Evolutionary conservation across 2,329 filamentous ascomycete species (phyloP), one percentile per base, ranked within the genome.

Genomic region (Ascomycota sp.): DNA sequence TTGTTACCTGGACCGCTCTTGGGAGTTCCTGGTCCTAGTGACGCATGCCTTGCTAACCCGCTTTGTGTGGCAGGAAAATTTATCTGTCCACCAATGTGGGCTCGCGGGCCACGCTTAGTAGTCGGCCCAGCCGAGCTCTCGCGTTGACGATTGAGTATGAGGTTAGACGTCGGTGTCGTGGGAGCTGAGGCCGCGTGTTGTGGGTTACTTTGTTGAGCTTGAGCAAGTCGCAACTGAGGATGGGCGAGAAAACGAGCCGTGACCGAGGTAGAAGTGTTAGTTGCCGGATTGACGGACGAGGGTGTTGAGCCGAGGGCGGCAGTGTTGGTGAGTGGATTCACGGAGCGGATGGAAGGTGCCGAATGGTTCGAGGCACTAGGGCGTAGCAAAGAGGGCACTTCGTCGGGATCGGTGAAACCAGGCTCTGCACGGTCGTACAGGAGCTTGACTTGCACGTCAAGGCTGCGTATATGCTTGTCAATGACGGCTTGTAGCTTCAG

Each of bases 401-500:
- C 66, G 40, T 74, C 69, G 22, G 67, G 65, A 32, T 75, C 64
- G 34, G 53, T 62, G 41, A 72, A 72, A 32, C 67, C 66, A 23
- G 65, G 65, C 40, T 75, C 70, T 38, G 56, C 57, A 41, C 68
- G 59, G 37, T 74, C 69, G 47, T 67, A 65, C 19, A 75, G 53
- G 28, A 59, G 51, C 42, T 75, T 74, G 39, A 75, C 63, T 42
- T 74, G 66, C 29, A 57, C 46, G 41, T 77, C 77, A 46, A 65
- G 72, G 46, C 56, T 67, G 45, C 56, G 65, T 40, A 60, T 59
- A 53, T 75, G 70, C 41, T 73, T 73, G 43, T 75, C 69, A 44
- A 70, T 59, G 25, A 63, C 56, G 28, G 54, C 45, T 41, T 69
- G 61, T 32, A 70, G 54, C 50, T 77, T 82, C 37, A 74, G 63